These are phyloP conservation scores for Trichosanthes cucumerina DNA, from an alignment of 306 rosid species.

Conservation along the genomic window DNA sequence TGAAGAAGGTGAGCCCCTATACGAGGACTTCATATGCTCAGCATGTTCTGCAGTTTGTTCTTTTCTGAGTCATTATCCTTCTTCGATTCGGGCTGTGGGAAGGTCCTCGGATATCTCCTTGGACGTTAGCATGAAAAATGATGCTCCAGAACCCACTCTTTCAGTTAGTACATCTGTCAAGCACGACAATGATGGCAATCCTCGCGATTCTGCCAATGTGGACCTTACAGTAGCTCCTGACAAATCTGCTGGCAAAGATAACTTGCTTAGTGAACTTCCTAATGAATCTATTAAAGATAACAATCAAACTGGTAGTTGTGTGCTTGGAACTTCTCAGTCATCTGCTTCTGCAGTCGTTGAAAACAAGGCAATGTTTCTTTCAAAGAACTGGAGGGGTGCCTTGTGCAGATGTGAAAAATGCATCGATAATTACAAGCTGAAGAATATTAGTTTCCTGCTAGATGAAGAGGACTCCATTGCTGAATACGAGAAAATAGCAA, in stretches of 20 bases:
- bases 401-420: slow-evolving; percentile 77
- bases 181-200: slow-evolving; percentile 14
- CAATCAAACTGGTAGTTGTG: slow-evolving; percentile 32
- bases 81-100: slow-evolving; percentile 36
- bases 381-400: slow-evolving; percentile 74
- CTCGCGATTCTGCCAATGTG: slow-evolving; percentile 16
- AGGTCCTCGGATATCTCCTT: slow-evolving; percentile 31
- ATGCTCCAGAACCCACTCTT: slow-evolving; percentile 37
- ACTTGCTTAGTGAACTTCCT: slow-evolving; percentile 29
- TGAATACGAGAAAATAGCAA: slow-evolving; percentile 85
- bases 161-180: slow-evolving; percentile 40
- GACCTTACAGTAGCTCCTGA: slow-evolving; percentile 19
- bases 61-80: slow-evolving; percentile 62
- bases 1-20: slow-evolving; percentile 85
- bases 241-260: slow-evolving; percentile 28
- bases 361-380: slow-evolving; percentile 66
- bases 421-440: slow-evolving; percentile 41
- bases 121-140: slow-evolving; percentile 42
- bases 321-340: slow-evolving; percentile 42
- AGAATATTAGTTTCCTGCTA: slow-evolving; percentile 48
- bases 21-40: slow-evolving; percentile 73
- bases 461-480: slow-evolving; percentile 83
- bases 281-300: slow-evolving; percentile 19
- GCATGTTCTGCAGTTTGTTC: slow-evolving; percentile 67
- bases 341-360: slow-evolving; percentile 30